Conservation (phyloP, 345 rosid genomes). For the Rhodamnia rubescens region DNA sequence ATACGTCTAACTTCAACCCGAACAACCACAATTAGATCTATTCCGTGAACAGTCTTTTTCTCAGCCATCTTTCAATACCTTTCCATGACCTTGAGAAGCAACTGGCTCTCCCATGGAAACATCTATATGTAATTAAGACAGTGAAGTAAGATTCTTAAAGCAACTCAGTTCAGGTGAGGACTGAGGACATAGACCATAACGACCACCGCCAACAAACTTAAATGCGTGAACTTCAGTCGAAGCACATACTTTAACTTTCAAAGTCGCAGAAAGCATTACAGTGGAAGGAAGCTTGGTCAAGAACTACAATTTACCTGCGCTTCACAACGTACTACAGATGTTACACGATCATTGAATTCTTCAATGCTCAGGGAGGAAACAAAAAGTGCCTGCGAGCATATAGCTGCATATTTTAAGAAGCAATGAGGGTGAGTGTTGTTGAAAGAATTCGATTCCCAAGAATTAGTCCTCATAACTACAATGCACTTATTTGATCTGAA, state of each 20-base stretch:
- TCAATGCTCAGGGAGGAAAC: conserved; percentile 72
- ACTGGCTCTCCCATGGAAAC: too few species aligned
- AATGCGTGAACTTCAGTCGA: background rate
- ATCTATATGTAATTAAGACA: background rate
- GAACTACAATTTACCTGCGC: conserved; percentile 47
- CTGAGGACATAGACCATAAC: background rate
- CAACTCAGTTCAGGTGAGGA: background rate
- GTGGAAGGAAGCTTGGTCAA: background rate
- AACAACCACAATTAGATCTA: too few species aligned
- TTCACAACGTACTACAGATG: conserved; percentile 81
- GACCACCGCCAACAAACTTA: background rate
- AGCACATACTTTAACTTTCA: background rate
- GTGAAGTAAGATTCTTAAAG: background rate
- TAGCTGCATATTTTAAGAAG: conserved; percentile 35
- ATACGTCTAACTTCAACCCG: background rate
- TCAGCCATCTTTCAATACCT: too few species aligned
- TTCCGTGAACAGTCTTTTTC: too few species aligned
- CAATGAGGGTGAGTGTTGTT: background rate
- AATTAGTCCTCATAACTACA: background rate
- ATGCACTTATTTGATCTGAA: background rate
- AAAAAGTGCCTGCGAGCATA: conserved; percentile 84
- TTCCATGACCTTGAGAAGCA: too few species aligned
- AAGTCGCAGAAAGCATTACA: background rate
- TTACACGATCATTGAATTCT: conserved; percentile 68
- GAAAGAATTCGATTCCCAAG: background rate